Percentiles rank a stretch among this genome's conserved stretches.
Evolutionary conservation across 306 rosid genomes (phyloP).

Genomic region (Hippophae rhamnoides): DNA sequence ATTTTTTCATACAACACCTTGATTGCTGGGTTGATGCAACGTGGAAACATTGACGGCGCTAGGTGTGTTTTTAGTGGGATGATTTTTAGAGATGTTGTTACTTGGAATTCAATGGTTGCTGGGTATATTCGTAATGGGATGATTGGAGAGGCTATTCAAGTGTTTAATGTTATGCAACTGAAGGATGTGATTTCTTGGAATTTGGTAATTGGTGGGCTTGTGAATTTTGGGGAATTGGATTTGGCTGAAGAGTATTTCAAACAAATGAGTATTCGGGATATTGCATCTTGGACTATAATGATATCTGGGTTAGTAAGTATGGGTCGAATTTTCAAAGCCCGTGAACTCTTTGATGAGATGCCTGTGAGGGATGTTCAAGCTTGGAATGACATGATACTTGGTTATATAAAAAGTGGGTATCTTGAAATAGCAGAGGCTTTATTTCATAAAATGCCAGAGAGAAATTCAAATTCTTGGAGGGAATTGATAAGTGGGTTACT

Average conservation of each 20-base stretch:
- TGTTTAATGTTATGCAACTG: conserved; percentile 32
- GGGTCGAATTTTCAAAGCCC: conserved; percentile 31
- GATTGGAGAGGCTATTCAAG: conserved; percentile 23
- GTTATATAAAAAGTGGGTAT: conserved; percentile 31
- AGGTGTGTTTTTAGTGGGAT: conserved; percentile 25
- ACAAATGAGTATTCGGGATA: conserved; percentile 24
- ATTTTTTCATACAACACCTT: conserved; percentile 36
- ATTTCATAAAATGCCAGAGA: conserved; percentile 35
- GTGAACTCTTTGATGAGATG: conserved; percentile 33
- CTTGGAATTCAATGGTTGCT: conserved; percentile 47
- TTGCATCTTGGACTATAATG: conserved; percentile 50
- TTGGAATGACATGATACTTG: conserved; percentile 40
- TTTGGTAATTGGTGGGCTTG: conserved; percentile 42
- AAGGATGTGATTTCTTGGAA: conserved; percentile 52
- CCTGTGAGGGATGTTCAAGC: conserved; percentile 34
- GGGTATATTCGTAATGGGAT: conserved; percentile 38
- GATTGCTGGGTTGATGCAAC: conserved; percentile 47
- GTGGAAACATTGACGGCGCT: conserved; percentile 37
- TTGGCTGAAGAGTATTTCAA: conserved; percentile 34
- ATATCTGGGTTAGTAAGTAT: conserved; percentile 22
- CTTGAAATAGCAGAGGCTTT: conserved; percentile 26
- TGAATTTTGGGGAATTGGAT: conserved; percentile 25
- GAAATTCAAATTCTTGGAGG: conserved; percentile 34
- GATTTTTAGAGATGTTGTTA: conserved; percentile 31
- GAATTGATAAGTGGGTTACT: conserved; percentile 34